Evolutionary conservation across 2,329 filamentous ascomycete species (phyloP).

Genomic region (Penicillium concentricum): DNA sequence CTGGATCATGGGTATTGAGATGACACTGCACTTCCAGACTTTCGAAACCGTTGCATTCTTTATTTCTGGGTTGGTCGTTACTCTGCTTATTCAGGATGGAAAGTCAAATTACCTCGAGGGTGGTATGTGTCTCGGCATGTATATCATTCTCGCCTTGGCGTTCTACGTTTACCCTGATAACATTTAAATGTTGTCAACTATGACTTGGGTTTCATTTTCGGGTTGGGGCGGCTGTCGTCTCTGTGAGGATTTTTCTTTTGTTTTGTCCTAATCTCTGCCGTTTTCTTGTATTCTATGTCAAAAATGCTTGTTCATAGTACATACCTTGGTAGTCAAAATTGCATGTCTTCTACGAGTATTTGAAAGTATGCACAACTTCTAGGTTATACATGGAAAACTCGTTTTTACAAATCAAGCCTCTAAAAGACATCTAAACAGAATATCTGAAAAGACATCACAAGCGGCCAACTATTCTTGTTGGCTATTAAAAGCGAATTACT

Average conservation of each 20-base stretch:
- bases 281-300: neutral
- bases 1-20: slow-evolving; percentile 70
- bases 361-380: too few species aligned
- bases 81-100: slow-evolving; percentile 72
- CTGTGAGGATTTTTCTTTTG: neutral
- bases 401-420: too few species aligned
- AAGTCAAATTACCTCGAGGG: slow-evolving; percentile 83
- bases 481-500: neutral
- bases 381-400: too few species aligned
- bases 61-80: slow-evolving; percentile 71
- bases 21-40: slow-evolving; percentile 78
- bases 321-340: neutral
- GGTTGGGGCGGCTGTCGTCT: too few species aligned
- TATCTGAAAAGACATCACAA: too few species aligned
- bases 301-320: neutral
- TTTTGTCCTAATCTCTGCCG: neutral
- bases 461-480: too few species aligned
- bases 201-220: neutral
- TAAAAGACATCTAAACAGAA: too few species aligned
- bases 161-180: slow-evolving; percentile 52
- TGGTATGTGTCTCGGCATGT: slow-evolving; percentile 64
- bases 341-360: neutral
- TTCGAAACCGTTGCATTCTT: slow-evolving; percentile 79
- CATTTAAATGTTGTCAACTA: slow-evolving; percentile 2
- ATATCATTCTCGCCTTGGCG: slow-evolving; percentile 49